These are phyloP conservation scores for Colletotrichum aenigma DNA, from an alignment of 2,329 filamentous ascomycete species.

Conservation along the genomic window DNA sequence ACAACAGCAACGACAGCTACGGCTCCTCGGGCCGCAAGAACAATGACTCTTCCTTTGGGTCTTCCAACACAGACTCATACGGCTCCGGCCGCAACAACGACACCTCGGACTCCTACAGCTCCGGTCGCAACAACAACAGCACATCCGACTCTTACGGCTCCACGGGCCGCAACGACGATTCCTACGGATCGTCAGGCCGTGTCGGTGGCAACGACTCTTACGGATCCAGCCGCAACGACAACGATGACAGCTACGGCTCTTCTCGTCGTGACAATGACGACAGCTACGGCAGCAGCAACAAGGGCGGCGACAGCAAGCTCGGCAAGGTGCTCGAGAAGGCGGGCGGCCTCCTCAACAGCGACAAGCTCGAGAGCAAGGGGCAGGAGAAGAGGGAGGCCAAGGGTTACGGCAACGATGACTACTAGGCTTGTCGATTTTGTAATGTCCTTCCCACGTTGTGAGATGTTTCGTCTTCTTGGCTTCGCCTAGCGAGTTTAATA, in stretches of 20 bases:
- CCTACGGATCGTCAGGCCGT: constrained; percentile 22
- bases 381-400: constrained; percentile 50
- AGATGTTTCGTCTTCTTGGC: background rate
- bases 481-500: background rate
- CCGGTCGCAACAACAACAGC: constrained; percentile 20
- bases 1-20: constrained; percentile 20
- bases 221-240: constrained; percentile 30
- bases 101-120: constrained; percentile 25
- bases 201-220: constrained; percentile 21
- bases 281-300: constrained; percentile 6
- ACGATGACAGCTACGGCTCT: constrained; percentile 33
- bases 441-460: too few relatives aligned
- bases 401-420: constrained; percentile 26
- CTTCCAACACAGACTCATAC: constrained; percentile 9
- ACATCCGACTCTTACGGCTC: constrained; percentile 18
- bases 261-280: constrained; percentile 35
- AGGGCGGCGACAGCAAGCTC: constrained; percentile 44
- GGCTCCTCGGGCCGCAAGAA: constrained; percentile 16
- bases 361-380: constrained; percentile 53
- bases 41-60: constrained; percentile 14
- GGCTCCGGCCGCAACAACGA: constrained; percentile 15
- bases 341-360: constrained; percentile 52
- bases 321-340: constrained; percentile 66
- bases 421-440: background rate
- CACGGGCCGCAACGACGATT: constrained; percentile 6